Percentiles rank a stretch among this genome's conserved stretches.
These are phyloP conservation scores for Pseudogymnoascus sp. DNA, from an alignment of 2,329 filamentous ascomycete genomes.

Conservation along the genomic window DNA sequence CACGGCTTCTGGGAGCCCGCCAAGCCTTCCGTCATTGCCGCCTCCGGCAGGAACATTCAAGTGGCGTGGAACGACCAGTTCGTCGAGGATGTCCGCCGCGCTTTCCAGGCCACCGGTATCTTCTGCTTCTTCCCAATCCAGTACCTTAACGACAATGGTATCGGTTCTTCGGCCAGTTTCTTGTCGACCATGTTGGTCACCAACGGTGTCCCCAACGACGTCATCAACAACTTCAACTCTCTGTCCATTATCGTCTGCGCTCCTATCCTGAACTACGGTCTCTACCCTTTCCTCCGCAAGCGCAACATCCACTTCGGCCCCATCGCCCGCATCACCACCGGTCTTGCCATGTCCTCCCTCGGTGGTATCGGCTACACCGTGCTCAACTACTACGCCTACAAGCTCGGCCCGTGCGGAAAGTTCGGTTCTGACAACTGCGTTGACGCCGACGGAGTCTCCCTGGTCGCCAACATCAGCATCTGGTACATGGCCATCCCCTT, in stretches of 20 bases:
- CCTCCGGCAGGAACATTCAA: slow-evolving; percentile 50
- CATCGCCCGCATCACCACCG: slow-evolving; percentile 64
- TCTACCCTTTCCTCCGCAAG: slow-evolving; percentile 63
- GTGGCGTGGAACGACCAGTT: slow-evolving; percentile 77
- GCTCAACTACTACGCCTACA: slow-evolving; percentile 56
- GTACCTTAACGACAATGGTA: slow-evolving; percentile 30
- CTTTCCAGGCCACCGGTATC: slow-evolving; percentile 59
- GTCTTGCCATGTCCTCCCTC: slow-evolving; percentile 56
- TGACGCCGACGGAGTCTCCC: slow-evolving; percentile 18
- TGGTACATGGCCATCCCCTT: slow-evolving; percentile 51
- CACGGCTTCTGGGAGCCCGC: slow-evolving; percentile 57
- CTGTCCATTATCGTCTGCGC: slow-evolving; percentile 68
- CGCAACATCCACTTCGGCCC: slow-evolving; percentile 59
- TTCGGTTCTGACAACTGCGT: slow-evolving; percentile 25
- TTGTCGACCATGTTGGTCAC: slow-evolving; percentile 55
- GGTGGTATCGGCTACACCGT: slow-evolving; percentile 50
- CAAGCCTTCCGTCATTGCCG: slow-evolving; percentile 55
- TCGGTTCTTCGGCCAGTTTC: slow-evolving; percentile 42
- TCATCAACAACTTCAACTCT: slow-evolving; percentile 68
- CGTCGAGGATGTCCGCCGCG: slow-evolving; percentile 69
- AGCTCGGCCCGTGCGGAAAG: slow-evolving; percentile 49
- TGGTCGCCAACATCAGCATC: slow-evolving; percentile 36
- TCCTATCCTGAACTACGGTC: slow-evolving; percentile 55
- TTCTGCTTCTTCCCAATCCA: slow-evolving; percentile 49
- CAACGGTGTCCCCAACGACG: slow-evolving; percentile 67